Evolutionary conservation across 176 grass and related monocot species (phyloP), one percentile per base, ranked within the genome.

Genomic region (Elaeis guineensis): DNA sequence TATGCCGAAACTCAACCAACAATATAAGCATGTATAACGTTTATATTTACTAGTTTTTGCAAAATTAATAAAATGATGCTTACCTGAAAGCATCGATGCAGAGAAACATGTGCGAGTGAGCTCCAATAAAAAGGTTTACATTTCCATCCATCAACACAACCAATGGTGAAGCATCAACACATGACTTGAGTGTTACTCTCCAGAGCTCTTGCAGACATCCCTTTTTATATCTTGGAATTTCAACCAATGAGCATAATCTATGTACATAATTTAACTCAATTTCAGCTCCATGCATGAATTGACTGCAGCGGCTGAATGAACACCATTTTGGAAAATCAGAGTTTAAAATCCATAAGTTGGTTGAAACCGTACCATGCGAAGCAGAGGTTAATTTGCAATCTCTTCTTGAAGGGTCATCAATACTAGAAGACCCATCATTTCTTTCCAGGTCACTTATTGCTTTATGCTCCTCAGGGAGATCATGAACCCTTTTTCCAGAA

Each of bases 111-210:
- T 79, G 62, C 54, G 91, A 95, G 69, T 95, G 86, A 56, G 86
- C 87, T 64, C 91, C 91, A 54, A 95, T 85, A 72, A 90, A 83
- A 72, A 95, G 73, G 71, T 69, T 62, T 25, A 90, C 22, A 66
- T 72, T 79, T n/a, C 80, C 86, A 85, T 87, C 67, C 55, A 71
- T 75, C 63, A 69, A 28, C 39, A 87, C 91, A 72, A 90, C 68
- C 71, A 95, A 81, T 72, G 91, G 86, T 79, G 91, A 95, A 25
- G 91, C 91, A 82, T 95, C 91, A 69, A 95, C 91, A 79, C 91
- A 96, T 79, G 83, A 90, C 69, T 70, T 71, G 26, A 96, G 81
- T 55, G 48, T 65, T 70, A 90, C 25, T 25, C 75, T 90, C 91
- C 91, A 96, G 62, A 87, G 69, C 71, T 87, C 69, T 69, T 65